Evolutionary conservation across 768 basidiomycete species (phyloP).

Genomic region (Ramaria sp.): DNA sequence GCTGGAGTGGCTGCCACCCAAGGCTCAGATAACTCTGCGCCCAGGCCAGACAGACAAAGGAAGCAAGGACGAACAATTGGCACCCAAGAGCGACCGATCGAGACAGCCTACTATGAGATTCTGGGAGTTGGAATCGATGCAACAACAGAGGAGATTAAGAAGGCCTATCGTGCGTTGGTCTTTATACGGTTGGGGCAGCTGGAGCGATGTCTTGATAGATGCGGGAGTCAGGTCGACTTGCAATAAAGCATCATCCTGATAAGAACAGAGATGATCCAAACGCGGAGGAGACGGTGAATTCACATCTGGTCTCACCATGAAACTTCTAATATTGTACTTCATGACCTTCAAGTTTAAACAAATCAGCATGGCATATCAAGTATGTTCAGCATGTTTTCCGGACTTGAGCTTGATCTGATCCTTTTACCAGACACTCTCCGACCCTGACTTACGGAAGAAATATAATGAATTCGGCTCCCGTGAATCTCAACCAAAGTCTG

Average conservation of each 20-base stretch:
- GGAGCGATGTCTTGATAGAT: background rate
- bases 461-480: slow-evolving; percentile 85
- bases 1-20: slow-evolving; percentile 7
- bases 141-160: slow-evolving; percentile 79
- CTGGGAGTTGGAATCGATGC: slow-evolving; percentile 68
- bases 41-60: slow-evolving; percentile 13
- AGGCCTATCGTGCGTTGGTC: slow-evolving; percentile 63
- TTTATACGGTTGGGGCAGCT: background rate
- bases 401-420: slow-evolving; percentile 1
- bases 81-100: slow-evolving; percentile 78
- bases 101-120: slow-evolving; percentile 86
- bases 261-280: slow-evolving; percentile 82
- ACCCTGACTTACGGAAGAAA: slow-evolving; percentile 62
- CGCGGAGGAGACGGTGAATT: slow-evolving; percentile 50
- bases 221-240: slow-evolving; percentile 48
- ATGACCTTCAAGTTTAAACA: slow-evolving; percentile 49
- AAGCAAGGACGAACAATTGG: slow-evolving; percentile 64
- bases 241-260: slow-evolving; percentile 88
- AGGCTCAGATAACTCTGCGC: slow-evolving; percentile 7
- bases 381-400: background rate
- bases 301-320: slow-evolving; percentile 17
- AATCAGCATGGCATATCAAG: slow-evolving; percentile 64
- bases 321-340: background rate
- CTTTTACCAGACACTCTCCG: slow-evolving; percentile 69
- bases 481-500: slow-evolving; percentile 74